Conservation (phyloP, 192 early-diverging fungal genomes). For the Spizellomyces sp. region DNA sequence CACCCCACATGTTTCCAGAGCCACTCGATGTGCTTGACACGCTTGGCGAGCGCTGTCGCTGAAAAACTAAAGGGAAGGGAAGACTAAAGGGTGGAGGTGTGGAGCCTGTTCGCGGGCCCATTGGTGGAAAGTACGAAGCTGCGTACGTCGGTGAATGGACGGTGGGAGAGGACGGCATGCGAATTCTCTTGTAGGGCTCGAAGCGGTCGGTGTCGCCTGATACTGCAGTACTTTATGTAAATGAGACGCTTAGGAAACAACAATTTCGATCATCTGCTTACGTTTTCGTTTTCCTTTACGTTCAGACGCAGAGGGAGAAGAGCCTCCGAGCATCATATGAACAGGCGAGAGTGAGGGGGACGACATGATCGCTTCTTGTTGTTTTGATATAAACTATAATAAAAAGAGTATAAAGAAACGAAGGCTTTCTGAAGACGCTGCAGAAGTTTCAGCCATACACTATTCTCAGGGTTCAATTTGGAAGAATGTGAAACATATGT, state of each 20-base stretch:
- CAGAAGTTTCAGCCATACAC: background rate
- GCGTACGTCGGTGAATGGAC: constrained; percentile 14
- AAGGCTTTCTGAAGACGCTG: too few relatives aligned
- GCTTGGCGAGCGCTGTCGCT: constrained; percentile 25
- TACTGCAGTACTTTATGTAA: background rate
- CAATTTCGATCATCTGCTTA: constrained; percentile 8
- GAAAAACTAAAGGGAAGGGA: constrained; percentile 24
- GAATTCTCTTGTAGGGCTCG: constrained; percentile 44
- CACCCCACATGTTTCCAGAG: constrained; percentile 8
- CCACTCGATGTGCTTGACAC: constrained; percentile 12
- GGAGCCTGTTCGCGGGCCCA: background rate
- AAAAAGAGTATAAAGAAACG: background rate
- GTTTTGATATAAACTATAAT: constrained; percentile 4
- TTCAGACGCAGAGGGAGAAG: constrained; percentile 21
- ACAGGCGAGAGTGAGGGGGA: constrained; percentile 44
- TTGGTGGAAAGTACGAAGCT: background rate
- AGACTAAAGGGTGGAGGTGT: constrained; percentile 25
- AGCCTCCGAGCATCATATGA: constrained; percentile 24
- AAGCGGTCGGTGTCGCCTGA: constrained; percentile 37
- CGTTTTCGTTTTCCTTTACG: constrained; percentile 44
- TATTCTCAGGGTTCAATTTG: constrained; percentile 49
- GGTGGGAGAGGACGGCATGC: constrained; percentile 33
- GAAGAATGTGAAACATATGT: constrained; percentile 42
- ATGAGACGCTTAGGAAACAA: background rate
- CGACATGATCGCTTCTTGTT: constrained; percentile 24